Evolutionary conservation across 116 monocot species (phyloP).

Genomic region (Phalaenopsis hybrid): DNA sequence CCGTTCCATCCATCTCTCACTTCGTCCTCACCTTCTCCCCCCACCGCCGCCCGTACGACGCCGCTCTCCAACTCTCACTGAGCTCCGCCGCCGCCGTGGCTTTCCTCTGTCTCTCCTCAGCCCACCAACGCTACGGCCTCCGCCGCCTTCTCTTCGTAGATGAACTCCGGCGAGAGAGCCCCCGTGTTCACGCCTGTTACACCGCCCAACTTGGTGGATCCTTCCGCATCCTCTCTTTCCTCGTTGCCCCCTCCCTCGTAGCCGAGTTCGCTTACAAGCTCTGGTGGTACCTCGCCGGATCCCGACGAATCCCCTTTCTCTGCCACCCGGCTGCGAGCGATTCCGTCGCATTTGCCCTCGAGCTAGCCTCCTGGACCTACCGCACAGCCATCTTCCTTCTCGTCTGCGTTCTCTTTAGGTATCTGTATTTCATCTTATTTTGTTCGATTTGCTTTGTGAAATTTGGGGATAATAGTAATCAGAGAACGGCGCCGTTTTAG

Average conservation of each 20-base stretch:
- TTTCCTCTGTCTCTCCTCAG: conserved; percentile 45
- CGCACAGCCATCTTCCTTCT: conserved; percentile 46
- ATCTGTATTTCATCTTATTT: not conserved
- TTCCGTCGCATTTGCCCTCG: conserved; percentile 23
- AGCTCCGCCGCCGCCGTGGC: conserved; percentile 36
- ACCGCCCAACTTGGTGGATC: conserved; percentile 38
- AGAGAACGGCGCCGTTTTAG: not conserved
- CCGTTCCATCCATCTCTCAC: conserved; percentile 34
- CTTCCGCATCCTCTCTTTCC: conserved; percentile 43
- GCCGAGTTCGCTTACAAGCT: conserved; percentile 51
- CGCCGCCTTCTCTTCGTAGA: conserved; percentile 62
- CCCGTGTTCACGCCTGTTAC: conserved; percentile 38
- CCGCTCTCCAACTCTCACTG: conserved; percentile 52
- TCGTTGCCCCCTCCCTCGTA: conserved; percentile 54
- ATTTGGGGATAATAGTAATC: not conserved
- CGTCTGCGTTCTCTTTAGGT: conserved; percentile 57
- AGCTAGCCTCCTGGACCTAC: conserved; percentile 67
- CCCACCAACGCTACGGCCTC: conserved; percentile 41
- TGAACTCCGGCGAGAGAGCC: conserved; percentile 32
- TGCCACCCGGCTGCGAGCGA: conserved; percentile 29
- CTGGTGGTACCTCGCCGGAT: conserved; percentile 40
- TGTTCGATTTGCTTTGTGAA: not conserved
- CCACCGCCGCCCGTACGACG: conserved; percentile 16
- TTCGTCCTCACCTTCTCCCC: conserved; percentile 30
- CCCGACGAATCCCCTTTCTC: conserved; percentile 27